Base-by-base conservation (phyloP, 2,329 filamentous ascomycete species). In the Sporothrix sp. region DNA sequence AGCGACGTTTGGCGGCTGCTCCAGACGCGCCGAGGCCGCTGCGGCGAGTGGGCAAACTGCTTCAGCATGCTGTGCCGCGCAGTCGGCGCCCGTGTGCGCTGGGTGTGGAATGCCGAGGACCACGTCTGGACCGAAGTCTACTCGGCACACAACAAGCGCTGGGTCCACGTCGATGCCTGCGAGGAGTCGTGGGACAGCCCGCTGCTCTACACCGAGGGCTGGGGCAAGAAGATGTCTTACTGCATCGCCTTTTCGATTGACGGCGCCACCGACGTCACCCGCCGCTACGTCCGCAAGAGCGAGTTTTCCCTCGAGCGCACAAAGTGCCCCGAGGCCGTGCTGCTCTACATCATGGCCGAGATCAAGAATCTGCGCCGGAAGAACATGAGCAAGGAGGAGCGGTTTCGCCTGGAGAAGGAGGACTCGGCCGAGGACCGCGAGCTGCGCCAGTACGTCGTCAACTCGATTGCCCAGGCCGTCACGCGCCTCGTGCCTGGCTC, bases 91-190 rank as follows among this genome's bases (percentile, higher is more conserved):
- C 80, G 91, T 54, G 89, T 96, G 21, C 81, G 93, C 61, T 98
- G 93, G 93, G 85, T 98, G 10, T 98, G 93, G 93, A 97, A 97
- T 60, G 84, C 85, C 27, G 93, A 97, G 67, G 93, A 97, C 65
- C 87, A 96, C 62, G 87, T 96, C 23, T 98, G 93, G 93, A 95
- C 90, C 1, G 93, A 97, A 61, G 85, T 97, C 13, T 98, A 95
- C 70, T 96, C 90, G 2, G 87, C 93, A 56, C 89, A 95, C 68
- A 85, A 91, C 62, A 83, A 85, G 65, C 81, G 89, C 64, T 98
- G 93, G 93, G 77, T 97, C n/a, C 91, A 97, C 59, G 89, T 96
- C 37, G 93, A 98, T 65, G 83, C 84, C 30, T 96, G 91, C 62
- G 93, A 97, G 65, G 91, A 91, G 63, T 82, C 87, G 1, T 97